Evolutionary conservation across 2,329 filamentous ascomycete species (phyloP).

Genomic region (Trichoderma koningii): DNA sequence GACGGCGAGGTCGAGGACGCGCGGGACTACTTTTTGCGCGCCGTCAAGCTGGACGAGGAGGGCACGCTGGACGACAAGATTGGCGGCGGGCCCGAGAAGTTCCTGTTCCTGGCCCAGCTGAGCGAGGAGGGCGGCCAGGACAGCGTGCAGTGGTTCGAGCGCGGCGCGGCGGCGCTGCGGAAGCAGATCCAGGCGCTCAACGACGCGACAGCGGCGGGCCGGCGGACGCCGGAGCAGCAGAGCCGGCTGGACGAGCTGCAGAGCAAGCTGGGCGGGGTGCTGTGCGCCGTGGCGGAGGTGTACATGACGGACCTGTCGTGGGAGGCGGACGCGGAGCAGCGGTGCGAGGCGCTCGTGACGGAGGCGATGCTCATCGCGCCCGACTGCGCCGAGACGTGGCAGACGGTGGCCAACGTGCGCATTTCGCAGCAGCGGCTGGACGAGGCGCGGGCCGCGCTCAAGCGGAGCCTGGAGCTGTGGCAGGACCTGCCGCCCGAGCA

Average conservation of each 20-base stretch:
- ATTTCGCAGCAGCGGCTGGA: slow-evolving; percentile 81
- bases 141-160: slow-evolving; percentile 68
- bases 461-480: slow-evolving; percentile 81
- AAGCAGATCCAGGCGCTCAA: slow-evolving; percentile 68
- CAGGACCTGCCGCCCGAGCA: slow-evolving; percentile 73
- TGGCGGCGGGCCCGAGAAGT: slow-evolving; percentile 89
- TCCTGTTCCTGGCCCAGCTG: slow-evolving; percentile 90
- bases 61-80: slow-evolving; percentile 68
- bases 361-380: slow-evolving; percentile 87
- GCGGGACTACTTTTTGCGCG: slow-evolving; percentile 68
- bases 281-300: slow-evolving; percentile 92
- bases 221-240: slow-evolving; percentile 46
- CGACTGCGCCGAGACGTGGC: slow-evolving; percentile 81
- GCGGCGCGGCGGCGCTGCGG: slow-evolving; percentile 71
- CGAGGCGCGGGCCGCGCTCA: slow-evolving; percentile 78
- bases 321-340: slow-evolving; percentile 86
- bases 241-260: slow-evolving; percentile 65
- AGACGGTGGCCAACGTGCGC: slow-evolving; percentile 90
- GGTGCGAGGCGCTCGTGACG: slow-evolving; percentile 85
- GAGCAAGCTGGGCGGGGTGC: slow-evolving; percentile 80
- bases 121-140: slow-evolving; percentile 69
- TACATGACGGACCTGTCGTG: slow-evolving; percentile 98
- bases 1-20: slow-evolving; percentile 78
- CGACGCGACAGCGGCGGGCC: slow-evolving; percentile 44
- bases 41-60: slow-evolving; percentile 74